phyloP scores from a whole-genome alignment of 805 yeast genomes.

The Ogataea ramenticola region DNA sequence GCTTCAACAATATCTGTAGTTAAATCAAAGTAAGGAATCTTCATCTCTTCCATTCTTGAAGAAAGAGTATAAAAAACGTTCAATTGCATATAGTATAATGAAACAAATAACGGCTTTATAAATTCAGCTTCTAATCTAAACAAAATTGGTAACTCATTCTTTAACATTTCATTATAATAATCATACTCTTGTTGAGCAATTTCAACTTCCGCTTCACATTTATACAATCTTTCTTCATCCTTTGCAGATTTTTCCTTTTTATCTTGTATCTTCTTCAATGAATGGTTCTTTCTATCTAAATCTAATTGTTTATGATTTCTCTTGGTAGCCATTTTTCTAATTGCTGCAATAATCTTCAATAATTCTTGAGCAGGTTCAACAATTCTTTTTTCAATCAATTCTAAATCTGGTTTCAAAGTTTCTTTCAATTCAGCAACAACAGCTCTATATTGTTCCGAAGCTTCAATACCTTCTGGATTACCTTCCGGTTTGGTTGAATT shows the following conservation, averaged over 20 bases:
- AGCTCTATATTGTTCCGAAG: conserved; percentile 85
- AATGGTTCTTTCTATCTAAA: conserved; percentile 74
- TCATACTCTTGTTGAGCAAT: conserved; percentile 94
- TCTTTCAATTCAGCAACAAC: conserved; percentile 82
- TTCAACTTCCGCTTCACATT: conserved; percentile 81
- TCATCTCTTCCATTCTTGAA: conserved; percentile 89
- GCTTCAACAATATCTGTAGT: conserved; percentile 77
- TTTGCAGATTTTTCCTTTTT: conserved; percentile 80
- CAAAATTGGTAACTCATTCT: conserved; percentile 80
- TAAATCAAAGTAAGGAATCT: conserved; percentile 92
- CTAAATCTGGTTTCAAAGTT: conserved; percentile 85
- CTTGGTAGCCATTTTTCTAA: conserved; percentile 91
- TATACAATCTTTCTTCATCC: conserved; percentile 87
- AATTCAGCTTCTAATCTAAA: conserved; percentile 87
- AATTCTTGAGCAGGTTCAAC: conserved; percentile 90
- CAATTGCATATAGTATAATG: conserved; percentile 95
- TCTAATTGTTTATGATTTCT: conserved; percentile 94
- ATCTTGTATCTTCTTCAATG: conserved; percentile 63
- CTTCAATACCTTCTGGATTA: conserved; percentile 93
- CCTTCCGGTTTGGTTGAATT: conserved; percentile 82
- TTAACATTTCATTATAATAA: conserved; percentile 91
- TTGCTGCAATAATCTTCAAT: conserved; percentile 69
- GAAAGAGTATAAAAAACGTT: conserved; percentile 92
- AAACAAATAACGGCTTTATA: conserved; percentile 87
- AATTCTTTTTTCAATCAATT: conserved; percentile 82